A percentile compares a stretch with the other conserved stretches of the same genome.
Evolutionary conservation across 2,329 filamentous ascomycete species (phyloP).

Genomic region (Neocatenulostroma microsporum): DNA sequence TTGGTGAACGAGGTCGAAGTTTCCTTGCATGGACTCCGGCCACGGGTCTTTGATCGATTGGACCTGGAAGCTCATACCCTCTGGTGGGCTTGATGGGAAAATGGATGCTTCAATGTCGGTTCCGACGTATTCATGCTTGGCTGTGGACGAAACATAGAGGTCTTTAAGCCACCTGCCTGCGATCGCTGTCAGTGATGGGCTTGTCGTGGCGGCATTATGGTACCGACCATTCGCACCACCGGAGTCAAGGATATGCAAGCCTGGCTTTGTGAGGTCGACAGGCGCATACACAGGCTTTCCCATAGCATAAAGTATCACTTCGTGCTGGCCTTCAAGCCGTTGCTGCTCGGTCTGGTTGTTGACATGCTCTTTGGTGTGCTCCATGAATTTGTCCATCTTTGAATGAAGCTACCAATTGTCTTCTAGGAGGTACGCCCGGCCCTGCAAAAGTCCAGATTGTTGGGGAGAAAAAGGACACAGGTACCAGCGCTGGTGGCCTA

Average conservation of each 20-base stretch:
- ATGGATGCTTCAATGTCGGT: neutral
- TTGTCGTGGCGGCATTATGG: too few species aligned
- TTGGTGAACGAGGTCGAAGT: neutral
- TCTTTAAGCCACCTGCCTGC: neutral
- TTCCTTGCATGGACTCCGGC: neutral
- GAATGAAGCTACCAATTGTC: too few species aligned
- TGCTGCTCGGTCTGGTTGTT: slow-evolving; percentile 1
- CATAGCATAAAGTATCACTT: neutral
- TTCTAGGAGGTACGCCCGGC: too few species aligned
- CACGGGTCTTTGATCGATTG: neutral
- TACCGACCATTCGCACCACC: slow-evolving; percentile 1
- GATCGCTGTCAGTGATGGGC: slow-evolving; percentile 1
- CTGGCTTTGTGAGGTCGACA: neutral
- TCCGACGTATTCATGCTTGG: neutral
- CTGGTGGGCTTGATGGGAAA: neutral
- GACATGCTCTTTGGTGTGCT: neutral
- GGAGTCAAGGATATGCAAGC: neutral
- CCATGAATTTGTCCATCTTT: slow-evolving; percentile 1
- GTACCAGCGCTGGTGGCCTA: too few species aligned
- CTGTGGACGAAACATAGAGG: neutral
- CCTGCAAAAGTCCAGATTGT: too few species aligned
- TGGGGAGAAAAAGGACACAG: too few species aligned
- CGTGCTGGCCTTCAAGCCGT: neutral
- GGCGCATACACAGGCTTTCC: neutral
- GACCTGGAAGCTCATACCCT: neutral